Base-by-base conservation (phyloP, 2,329 filamentous ascomycete genomes). In the Moelleriella libera region DNA sequence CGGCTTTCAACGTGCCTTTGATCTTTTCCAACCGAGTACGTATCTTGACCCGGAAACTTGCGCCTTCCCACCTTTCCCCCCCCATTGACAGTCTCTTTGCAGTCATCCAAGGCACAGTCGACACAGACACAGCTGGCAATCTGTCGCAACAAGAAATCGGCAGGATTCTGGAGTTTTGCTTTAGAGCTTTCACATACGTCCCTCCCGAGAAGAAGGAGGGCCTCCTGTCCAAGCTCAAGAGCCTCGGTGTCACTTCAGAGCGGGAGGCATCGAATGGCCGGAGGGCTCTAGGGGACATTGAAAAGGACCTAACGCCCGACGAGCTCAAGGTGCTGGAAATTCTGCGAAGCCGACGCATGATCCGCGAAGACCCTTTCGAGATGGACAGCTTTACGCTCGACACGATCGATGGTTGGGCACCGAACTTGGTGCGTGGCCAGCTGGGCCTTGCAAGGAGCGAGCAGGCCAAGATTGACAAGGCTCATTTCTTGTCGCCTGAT, bases 1-100 rank as follows among this genome's bases (percentile, higher is more conserved):
- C 1, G 56, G 57, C 5, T 71, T 70, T 47, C 63, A 73, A 34
- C 52, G 60, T 28, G 70, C 69, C 1, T 72, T 72, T 52, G 54
- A 55, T 6, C 53, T 64, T 14, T 66, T 70, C 52, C 49, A 56
- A 49, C 68, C 67, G 1, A 61, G 66, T 70, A 61, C 46, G 60
- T 54, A 21, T 21, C 21, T 21, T 21, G 21, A 21, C 21, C 21
- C 21, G 3, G 21, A 21, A 21, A 21, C 21, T 21, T 21, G 21
- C 21, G 21, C 21, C 21, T 21, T 21, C 21, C 21, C 21, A 21
- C 21, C 21, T 21, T 21, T 21, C 3, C 21, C 21, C 21, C 21
- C 21, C 21, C 21, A 21, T 21, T 1, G 6, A 10, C 5, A 11
- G 11, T 5, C 5, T 9, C 21, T 21, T 42, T 12, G 37, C 32